Percentiles rank a stretch among this genome's conserved stretches.
These are phyloP conservation scores for Cordyceps farinosa DNA, from an alignment of 2,329 filamentous ascomycete genomes.

Conservation along the genomic window DNA sequence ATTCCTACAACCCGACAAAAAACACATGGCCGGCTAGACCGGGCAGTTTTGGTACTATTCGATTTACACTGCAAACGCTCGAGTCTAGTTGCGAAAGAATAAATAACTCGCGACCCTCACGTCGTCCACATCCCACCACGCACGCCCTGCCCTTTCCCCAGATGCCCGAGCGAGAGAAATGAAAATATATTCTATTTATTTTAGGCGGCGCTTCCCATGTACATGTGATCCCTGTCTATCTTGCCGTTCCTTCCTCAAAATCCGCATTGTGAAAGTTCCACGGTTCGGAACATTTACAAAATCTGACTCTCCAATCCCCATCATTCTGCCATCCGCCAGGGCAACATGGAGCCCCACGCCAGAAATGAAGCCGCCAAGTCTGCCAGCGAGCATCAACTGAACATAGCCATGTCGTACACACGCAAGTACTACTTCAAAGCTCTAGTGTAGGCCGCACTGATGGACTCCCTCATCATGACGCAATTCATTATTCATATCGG, in stretches of 20 bases:
- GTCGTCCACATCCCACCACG: neutral
- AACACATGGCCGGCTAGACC: neutral
- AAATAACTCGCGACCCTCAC: neutral
- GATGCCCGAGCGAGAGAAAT: neutral
- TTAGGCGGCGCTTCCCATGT: neutral
- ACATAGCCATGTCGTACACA: too few relatives aligned
- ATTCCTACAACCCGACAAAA: neutral
- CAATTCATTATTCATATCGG: slow-evolving; percentile 6
- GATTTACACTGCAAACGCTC: neutral
- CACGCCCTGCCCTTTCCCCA: neutral
- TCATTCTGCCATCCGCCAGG: too few relatives aligned
- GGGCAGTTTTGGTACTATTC: neutral
- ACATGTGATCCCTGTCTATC: neutral
- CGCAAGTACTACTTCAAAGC: too few relatives aligned
- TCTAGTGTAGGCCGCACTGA: too few relatives aligned
- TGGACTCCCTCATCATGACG: neutral
- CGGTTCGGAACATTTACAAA: neutral
- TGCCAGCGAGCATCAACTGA: too few relatives aligned
- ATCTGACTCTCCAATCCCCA: too few relatives aligned
- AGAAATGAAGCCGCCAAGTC: too few relatives aligned
- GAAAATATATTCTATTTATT: neutral
- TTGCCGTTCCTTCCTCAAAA: neutral
- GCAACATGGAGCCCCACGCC: too few relatives aligned
- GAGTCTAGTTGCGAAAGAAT: neutral
- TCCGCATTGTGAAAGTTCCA: neutral